Evolutionary conservation across 495 filamentous ascomycete species (phyloP).

Genomic region (Aspergillus biplanus): DNA sequence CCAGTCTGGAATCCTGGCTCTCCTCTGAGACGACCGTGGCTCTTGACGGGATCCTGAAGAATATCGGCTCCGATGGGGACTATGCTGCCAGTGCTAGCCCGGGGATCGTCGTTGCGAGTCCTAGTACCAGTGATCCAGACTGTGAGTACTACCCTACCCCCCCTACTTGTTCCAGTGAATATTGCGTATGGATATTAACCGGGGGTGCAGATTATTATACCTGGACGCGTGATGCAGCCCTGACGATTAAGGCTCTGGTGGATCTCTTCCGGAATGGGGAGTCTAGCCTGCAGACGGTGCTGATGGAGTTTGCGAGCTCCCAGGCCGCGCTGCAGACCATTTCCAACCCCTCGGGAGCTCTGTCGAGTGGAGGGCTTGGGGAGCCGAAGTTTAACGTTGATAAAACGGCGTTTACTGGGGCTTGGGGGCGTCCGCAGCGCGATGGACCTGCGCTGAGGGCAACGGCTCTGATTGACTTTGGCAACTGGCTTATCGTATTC

Average conservation of each 20-base stretch:
- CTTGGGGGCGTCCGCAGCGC: constrained; percentile 72
- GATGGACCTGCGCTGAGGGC: constrained; percentile 73
- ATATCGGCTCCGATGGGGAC: constrained; percentile 61
- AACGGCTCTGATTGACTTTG: constrained; percentile 56
- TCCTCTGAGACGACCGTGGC: constrained; percentile 54
- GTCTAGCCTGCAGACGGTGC: constrained; percentile 52
- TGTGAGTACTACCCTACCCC: background rate
- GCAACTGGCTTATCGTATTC: constrained; percentile 42
- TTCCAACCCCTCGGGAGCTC: constrained; percentile 60
- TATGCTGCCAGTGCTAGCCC: constrained; percentile 35
- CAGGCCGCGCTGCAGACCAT: constrained; percentile 64
- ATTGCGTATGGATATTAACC: background rate
- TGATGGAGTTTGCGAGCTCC: constrained; percentile 56
- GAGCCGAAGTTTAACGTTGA: constrained; percentile 60
- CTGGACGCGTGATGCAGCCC: constrained; percentile 69
- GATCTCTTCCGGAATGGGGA: constrained; percentile 62
- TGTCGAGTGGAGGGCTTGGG: constrained; percentile 46
- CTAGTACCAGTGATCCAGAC: background rate
- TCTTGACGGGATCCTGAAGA: constrained; percentile 55
- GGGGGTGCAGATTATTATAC: constrained; percentile 51
- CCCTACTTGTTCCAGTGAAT: background rate
- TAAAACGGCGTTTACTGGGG: constrained; percentile 59
- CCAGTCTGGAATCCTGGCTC: constrained; percentile 54
- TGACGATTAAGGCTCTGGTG: constrained; percentile 62
- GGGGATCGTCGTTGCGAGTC: constrained; percentile 6